Base-by-base conservation (phyloP, 306 rosid species). In the Cyamopsis tetragonoloba region DNA sequence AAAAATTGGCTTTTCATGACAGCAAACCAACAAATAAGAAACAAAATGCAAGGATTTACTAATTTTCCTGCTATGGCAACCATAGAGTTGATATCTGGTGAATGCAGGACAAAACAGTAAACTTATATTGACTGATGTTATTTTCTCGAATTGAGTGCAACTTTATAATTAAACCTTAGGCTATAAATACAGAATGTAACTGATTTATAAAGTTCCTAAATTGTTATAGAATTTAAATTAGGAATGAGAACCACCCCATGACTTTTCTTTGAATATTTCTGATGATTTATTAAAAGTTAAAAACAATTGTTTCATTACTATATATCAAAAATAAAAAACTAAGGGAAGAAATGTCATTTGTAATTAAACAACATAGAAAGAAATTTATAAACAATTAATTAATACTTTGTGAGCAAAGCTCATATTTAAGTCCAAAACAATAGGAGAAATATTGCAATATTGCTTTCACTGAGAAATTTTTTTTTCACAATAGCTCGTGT, bases 251-350 rank as follows among this genome's bases (percentile, higher is more conserved):
- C 67, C 31, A 42, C 43, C 20, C 44, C 13, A 39, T 15, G 51
- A 41, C 67, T 51, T 58, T 44, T 56, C 5, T 54, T 18, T n/a
- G 24, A 42, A 54, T 37, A 43, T 38, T 54, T 63, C 32, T 5
- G 14, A 65, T 56, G 30, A 30, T 55, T 55, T 31, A 66, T 56
- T 12, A 65, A 74, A n/a, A n/a, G n/a, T n/a, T n/a, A n/a, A n/a
- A n/a, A 56, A 57, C 24, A 30, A 24, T 55, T 66, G 15, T 15
- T n/a, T 38, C 38, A 54, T 30, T 27, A 30, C 27, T 4, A 4
- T 10, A 34, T 9, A 65, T 34, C 11, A 66, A 56, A 65, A 65
- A 23, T 35, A 63, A 26, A 1, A 24, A 19, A 55, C 23, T 31
- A 61, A n/a, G 41, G 26, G 26, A 14, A 77, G 32, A 24, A 37